Evolutionary conservation across 495 filamentous ascomycete genomes (phyloP).

Genomic region (Sporormia fimetaria): DNA sequence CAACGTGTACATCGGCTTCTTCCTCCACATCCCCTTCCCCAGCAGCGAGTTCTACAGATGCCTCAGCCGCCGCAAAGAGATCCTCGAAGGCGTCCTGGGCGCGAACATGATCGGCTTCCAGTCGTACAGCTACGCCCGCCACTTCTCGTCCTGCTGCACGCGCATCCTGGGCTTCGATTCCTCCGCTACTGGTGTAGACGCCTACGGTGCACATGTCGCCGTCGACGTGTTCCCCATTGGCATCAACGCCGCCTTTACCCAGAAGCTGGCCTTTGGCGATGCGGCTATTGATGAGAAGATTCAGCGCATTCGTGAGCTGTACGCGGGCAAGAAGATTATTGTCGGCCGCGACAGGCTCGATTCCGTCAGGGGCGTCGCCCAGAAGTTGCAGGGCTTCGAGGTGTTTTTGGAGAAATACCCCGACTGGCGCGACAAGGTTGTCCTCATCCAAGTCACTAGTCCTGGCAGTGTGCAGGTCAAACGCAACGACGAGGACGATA

Average conservation of each 20-base stretch:
- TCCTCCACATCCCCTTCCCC: conserved; percentile 83
- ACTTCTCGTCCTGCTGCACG: conserved; percentile 86
- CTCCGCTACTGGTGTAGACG: conserved; percentile 66
- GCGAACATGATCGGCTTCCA: conserved; percentile 90
- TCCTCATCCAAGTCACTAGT: conserved; percentile 86
- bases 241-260: conserved; percentile 64
- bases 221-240: conserved; percentile 88
- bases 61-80: conserved; percentile 71
- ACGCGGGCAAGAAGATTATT: conserved; percentile 77
- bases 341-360: conserved; percentile 89
- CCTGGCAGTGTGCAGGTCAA: conserved; percentile 66
- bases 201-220: conserved; percentile 74
- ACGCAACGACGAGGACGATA: conserved; percentile 50
- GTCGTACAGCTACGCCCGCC: conserved; percentile 80
- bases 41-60: conserved; percentile 88
- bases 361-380: conserved; percentile 76
- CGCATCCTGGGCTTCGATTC: conserved; percentile 78
- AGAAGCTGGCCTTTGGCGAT: conserved; percentile 56
- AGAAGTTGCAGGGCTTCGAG: conserved; percentile 90
- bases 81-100: conserved; percentile 76
- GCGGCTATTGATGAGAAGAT: conserved; percentile 56
- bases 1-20: conserved; percentile 82
- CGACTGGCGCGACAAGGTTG: conserved; percentile 82
- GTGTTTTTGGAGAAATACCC: conserved; percentile 77
- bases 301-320: conserved; percentile 53